Conservation (phyloP, 2,329 filamentous ascomycete genomes). For the Pezicula neosporulosa region DNA sequence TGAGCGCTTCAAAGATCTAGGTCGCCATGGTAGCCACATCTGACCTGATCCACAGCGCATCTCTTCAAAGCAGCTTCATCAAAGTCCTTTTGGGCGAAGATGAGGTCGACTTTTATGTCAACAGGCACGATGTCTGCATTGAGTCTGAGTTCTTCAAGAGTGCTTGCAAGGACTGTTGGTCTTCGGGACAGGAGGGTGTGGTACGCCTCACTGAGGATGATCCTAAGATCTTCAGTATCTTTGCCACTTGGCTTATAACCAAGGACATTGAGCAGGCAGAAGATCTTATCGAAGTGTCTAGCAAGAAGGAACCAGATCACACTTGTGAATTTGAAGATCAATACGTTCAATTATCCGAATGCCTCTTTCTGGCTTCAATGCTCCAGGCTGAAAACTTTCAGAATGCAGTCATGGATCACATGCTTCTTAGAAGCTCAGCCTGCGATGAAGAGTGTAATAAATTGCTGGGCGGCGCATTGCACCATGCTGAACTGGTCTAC, state of each 20-base stretch:
- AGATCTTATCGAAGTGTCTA: background rate
- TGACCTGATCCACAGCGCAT: too few species aligned
- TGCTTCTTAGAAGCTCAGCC: background rate
- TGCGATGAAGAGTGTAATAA: background rate
- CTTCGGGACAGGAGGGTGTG: background rate
- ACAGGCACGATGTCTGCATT: background rate
- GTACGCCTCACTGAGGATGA: background rate
- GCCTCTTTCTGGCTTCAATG: background rate
- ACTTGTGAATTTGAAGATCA: background rate
- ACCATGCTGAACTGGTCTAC: background rate
- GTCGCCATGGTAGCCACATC: too few species aligned
- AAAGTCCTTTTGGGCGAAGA: background rate
- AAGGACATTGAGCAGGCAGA: slow-evolving; percentile 49
- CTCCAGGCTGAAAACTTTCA: background rate
- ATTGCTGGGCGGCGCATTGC: background rate
- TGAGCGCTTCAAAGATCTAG: too few species aligned
- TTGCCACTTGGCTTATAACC: background rate
- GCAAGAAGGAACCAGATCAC: background rate
- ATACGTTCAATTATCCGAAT: background rate
- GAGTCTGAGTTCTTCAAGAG: background rate
- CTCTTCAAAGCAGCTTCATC: background rate
- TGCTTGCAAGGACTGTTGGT: background rate
- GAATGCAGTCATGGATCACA: background rate
- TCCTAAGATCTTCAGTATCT: background rate
- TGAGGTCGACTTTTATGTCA: background rate